Evolutionary conservation across 169 alveolate species (phyloP).

Genomic region (Theileria parva): DNA sequence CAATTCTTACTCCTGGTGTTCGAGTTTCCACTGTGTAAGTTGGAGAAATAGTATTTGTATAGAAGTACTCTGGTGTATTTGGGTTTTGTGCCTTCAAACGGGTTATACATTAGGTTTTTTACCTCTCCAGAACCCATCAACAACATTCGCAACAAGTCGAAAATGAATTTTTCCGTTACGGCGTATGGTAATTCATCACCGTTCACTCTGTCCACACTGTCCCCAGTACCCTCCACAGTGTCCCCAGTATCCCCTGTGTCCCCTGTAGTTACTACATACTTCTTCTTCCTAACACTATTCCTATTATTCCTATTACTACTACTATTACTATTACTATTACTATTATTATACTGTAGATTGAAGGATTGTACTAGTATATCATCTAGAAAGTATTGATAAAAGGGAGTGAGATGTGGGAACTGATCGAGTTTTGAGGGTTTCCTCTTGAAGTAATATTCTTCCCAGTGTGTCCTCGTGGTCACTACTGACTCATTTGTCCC

Average conservation of each 20-base stretch:
- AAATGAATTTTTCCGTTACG: constrained; percentile 5
- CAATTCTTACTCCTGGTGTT: constrained; percentile 2
- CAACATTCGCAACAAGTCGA: constrained; percentile 20
- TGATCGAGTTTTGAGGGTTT: constrained; percentile 30
- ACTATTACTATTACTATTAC: not conserved
- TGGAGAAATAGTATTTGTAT: constrained; percentile 30
- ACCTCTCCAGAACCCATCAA: constrained; percentile 24
- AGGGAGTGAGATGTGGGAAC: constrained; percentile 11
- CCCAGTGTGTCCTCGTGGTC: constrained; percentile 50
- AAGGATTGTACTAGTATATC: constrained; percentile 1
- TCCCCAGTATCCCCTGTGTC: not conserved
- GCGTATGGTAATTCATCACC: too few species aligned
- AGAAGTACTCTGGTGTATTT: constrained; percentile 50
- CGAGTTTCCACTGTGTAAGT: not conserved
- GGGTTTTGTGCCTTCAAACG: constrained; percentile 42
- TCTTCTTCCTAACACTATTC: not conserved
- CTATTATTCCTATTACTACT: not conserved
- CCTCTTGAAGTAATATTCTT: constrained; percentile 30
- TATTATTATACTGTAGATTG: not conserved
- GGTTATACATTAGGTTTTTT: constrained; percentile 22
- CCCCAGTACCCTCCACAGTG: not conserved
- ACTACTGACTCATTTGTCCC: constrained; percentile 50
- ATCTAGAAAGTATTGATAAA: constrained; percentile 49
- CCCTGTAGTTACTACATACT: not conserved
- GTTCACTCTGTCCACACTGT: not conserved